phyloP scores from a whole-genome alignment of 768 basidiomycete genomes.

The Podaxis rugospora region DNA sequence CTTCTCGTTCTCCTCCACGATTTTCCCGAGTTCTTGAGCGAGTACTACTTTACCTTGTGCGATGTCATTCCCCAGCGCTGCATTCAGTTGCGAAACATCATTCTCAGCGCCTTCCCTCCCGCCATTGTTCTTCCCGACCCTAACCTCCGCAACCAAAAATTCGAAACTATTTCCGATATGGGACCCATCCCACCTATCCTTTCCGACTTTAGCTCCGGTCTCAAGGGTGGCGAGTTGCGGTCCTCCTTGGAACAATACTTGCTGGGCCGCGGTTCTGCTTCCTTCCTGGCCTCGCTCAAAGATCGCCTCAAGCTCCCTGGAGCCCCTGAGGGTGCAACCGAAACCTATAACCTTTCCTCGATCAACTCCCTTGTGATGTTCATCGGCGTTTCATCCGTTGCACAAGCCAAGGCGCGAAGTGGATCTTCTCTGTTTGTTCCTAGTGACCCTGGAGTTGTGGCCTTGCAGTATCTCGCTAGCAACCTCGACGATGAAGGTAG shows the following conservation, averaged over 20 bases:
- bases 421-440: constrained; percentile 79
- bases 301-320: constrained; percentile 61
- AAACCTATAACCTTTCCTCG: constrained; percentile 81
- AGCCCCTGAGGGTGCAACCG: constrained; percentile 40
- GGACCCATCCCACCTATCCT: constrained; percentile 87
- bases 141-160: constrained; percentile 67
- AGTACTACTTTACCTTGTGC: constrained; percentile 94
- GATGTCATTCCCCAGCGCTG: constrained; percentile 91
- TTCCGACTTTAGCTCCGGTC: constrained; percentile 83
- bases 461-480: constrained; percentile 76
- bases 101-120: constrained; percentile 92
- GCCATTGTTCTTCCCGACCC: constrained; percentile 81
- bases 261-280: constrained; percentile 65
- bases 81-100: constrained; percentile 94
- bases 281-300: constrained; percentile 73
- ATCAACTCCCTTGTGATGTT: constrained; percentile 96
- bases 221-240: constrained; percentile 79
- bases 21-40: constrained; percentile 97
- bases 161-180: constrained; percentile 83
- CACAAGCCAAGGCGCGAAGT: constrained; percentile 81
- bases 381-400: constrained; percentile 89
- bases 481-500: constrained; percentile 90
- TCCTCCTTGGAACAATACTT: constrained; percentile 82
- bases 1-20: constrained; percentile 96
- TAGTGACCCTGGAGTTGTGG: constrained; percentile 79